Conservation (phyloP, 352 stramenopile species). For the Phytophthora crassamura region DNA sequence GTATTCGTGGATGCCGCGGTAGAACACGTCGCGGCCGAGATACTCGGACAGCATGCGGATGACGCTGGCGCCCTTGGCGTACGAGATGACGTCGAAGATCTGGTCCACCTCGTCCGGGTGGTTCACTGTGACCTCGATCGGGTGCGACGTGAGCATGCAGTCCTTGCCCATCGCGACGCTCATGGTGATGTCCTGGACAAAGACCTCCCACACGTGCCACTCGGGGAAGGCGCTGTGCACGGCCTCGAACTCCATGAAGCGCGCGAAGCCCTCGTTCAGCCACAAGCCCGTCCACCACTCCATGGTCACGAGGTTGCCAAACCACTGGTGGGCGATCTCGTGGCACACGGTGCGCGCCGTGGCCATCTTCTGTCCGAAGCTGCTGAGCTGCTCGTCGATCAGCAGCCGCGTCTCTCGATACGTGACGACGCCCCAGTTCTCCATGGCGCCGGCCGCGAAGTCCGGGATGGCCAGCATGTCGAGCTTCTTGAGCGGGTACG, state of each 20-base stretch:
- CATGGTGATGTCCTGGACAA: constrained; percentile 87
- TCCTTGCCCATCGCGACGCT: constrained; percentile 93
- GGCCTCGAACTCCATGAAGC: constrained; percentile 96
- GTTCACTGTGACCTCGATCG: constrained; percentile 95
- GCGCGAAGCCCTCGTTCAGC: constrained; percentile 99
- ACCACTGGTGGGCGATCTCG: constrained; percentile 98
- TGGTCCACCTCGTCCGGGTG: constrained; percentile 96
- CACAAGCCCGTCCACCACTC: constrained; percentile 96
- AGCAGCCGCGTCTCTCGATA: constrained; percentile 95
- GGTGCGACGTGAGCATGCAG: constrained; percentile 91
- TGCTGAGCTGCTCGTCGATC: constrained; percentile 81
- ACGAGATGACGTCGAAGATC: constrained; percentile 99
- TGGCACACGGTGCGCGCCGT: constrained; percentile 97
- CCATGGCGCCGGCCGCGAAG: constrained; percentile 97
- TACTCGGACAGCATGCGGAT: constrained; percentile 86
- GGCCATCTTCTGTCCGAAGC: constrained; percentile 66
- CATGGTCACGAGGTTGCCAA: constrained; percentile 99
- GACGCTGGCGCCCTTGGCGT: constrained; percentile 91
- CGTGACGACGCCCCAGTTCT: constrained; percentile 97
- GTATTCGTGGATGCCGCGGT: constrained; percentile 93
- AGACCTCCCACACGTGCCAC: constrained; percentile 97
- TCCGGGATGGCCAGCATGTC: constrained; percentile 98
- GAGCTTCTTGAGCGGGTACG: constrained; percentile 98
- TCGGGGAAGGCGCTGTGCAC: constrained; percentile 93
- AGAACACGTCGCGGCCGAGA: constrained; percentile 79